Conservation (phyloP, 305 asterid species). For the Coffea humblotiana region DNA sequence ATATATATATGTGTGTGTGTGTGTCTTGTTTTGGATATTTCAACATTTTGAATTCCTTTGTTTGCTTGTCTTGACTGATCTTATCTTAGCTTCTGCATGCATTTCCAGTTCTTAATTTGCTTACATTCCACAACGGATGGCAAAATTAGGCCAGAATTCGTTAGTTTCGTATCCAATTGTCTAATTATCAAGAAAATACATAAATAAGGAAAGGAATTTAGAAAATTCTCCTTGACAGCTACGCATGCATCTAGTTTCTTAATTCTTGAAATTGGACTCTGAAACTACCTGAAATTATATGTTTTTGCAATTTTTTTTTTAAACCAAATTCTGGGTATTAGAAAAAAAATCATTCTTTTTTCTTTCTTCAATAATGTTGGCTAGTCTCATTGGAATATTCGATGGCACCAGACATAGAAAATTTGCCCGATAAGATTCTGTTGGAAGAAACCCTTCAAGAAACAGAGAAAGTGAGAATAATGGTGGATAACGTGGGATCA, state of each 20-base stretch:
- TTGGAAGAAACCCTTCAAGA: neutral
- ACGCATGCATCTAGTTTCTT: no score
- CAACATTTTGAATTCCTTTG: neutral
- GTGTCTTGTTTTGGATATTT: neutral
- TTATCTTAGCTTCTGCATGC: neutral
- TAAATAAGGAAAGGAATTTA: neutral
- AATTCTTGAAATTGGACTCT: neutral
- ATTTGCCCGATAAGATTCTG: neutral
- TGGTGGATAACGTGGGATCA: neutral
- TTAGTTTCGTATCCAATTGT: neutral
- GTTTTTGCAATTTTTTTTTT: no score
- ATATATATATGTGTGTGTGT: no score
- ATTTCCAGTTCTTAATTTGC: neutral
- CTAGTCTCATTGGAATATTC: neutral
- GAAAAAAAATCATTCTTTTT: no score
- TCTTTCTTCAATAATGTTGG: neutral
- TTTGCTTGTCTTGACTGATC: neutral
- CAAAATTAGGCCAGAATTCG: neutral
- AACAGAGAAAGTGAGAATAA: neutral
- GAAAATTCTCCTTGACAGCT: no score
- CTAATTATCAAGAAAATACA: neutral
- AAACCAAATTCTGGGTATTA: no score
- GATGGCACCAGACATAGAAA: neutral
- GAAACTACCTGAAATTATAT: no score
- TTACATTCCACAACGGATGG: neutral